phyloP scores from a whole-genome alignment of 768 basidiomycete genomes.

The Collybia sp. region DNA sequence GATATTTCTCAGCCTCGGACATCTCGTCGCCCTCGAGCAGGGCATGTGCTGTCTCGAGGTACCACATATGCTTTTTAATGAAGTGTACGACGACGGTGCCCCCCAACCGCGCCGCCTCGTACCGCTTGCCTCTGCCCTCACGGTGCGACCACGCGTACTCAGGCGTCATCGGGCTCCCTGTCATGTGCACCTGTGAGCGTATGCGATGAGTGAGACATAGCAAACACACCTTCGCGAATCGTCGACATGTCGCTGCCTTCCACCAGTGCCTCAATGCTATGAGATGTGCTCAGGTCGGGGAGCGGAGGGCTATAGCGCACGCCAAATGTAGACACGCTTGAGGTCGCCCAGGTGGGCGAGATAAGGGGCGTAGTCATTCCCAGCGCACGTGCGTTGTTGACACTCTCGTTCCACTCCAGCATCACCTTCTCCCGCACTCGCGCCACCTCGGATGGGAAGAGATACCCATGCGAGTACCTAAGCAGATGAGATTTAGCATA shows the following conservation, averaged over 20 bases:
- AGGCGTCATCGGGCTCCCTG: slow-evolving; percentile 55
- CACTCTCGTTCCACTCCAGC: slow-evolving; percentile 32
- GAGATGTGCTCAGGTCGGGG: slow-evolving; percentile 53
- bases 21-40: slow-evolving; percentile 77
- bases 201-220: not conserved
- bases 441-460: slow-evolving; percentile 85
- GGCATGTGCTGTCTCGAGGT: slow-evolving; percentile 87
- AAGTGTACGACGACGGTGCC: slow-evolving; percentile 96
- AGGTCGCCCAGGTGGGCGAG: slow-evolving; percentile 68
- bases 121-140: slow-evolving; percentile 63
- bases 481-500: slow-evolving; percentile 2
- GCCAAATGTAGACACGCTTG: slow-evolving; percentile 85
- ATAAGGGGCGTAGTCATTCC: slow-evolving; percentile 28
- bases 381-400: slow-evolving; percentile 18
- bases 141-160: slow-evolving; percentile 68
- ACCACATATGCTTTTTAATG: slow-evolving; percentile 97
- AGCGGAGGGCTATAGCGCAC: slow-evolving; percentile 68
- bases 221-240: slow-evolving; percentile 53
- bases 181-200: not conserved
- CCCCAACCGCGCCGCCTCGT: slow-evolving; percentile 69
- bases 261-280: slow-evolving; percentile 88
- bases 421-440: slow-evolving; percentile 58
- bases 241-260: slow-evolving; percentile 86
- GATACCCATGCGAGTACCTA: slow-evolving; percentile 91
- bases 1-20: slow-evolving; percentile 48